phyloP scores from a whole-genome alignment of 2,329 filamentous ascomycete species.

The Arthrobotrys conoides region DNA sequence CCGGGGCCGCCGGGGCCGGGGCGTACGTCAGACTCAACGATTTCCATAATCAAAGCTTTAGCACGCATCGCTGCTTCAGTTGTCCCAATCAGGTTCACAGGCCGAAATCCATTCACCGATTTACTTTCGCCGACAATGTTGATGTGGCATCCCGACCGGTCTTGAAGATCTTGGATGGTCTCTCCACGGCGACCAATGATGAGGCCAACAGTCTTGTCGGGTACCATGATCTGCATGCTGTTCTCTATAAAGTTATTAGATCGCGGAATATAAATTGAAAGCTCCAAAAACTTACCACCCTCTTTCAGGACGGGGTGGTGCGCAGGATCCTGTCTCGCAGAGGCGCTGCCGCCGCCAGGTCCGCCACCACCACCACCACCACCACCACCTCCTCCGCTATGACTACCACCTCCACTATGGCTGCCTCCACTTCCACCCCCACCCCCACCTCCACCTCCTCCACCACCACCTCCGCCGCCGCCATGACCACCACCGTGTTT shows the following conservation, averaged over 20 bases:
- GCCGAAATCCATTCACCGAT: slow-evolving; percentile 88
- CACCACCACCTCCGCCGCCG: slow-evolving; percentile 51
- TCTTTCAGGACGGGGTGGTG: slow-evolving; percentile 64
- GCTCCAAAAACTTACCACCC: slow-evolving; percentile 62
- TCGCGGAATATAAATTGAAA: slow-evolving; percentile 58
- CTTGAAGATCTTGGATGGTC: slow-evolving; percentile 92
- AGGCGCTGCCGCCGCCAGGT: slow-evolving; percentile 41
- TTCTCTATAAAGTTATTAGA: slow-evolving; percentile 77
- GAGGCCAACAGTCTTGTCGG: slow-evolving; percentile 89
- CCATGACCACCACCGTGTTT: slow-evolving; percentile 39
- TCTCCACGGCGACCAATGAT: slow-evolving; percentile 95
- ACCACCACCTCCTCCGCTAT: slow-evolving; percentile 62
- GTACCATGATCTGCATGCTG: slow-evolving; percentile 92
- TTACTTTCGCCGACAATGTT: slow-evolving; percentile 95
- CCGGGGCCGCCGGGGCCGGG: slow-evolving; percentile 66
- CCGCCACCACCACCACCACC: slow-evolving; percentile 61
- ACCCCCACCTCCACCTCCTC: slow-evolving; percentile 64
- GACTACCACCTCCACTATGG: slow-evolving; percentile 49
- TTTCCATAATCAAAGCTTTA: slow-evolving; percentile 91
- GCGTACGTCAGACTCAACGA: slow-evolving; percentile 89
- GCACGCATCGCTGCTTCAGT: slow-evolving; percentile 80
- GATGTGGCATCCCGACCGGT: slow-evolving; percentile 92
- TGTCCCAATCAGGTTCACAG: slow-evolving; percentile 89
- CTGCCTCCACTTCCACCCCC: slow-evolving; percentile 60
- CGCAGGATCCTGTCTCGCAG: slow-evolving; percentile 63